Percentiles rank a stretch among this genome's conserved stretches.
These are phyloP conservation scores for Lentinula lateritia DNA, from an alignment of 768 basidiomycete species.

Conservation along the genomic window DNA sequence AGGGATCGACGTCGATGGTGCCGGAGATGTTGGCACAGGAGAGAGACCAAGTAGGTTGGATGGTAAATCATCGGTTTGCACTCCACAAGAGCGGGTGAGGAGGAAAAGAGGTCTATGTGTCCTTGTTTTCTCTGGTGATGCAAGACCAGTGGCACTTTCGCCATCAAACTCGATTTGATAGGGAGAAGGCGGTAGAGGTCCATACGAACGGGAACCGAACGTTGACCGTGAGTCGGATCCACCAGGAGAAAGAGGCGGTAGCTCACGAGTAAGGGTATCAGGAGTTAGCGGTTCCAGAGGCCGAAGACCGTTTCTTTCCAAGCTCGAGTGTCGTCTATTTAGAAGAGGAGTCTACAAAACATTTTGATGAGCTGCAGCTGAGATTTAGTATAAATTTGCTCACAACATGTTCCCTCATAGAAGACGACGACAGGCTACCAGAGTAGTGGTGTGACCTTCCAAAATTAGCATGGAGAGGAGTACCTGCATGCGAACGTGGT, in stretches of 20 bases:
- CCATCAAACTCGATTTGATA: constrained; percentile 38
- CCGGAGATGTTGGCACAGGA: constrained; percentile 11
- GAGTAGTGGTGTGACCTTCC: constrained; percentile 31
- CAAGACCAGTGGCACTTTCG: constrained; percentile 23
- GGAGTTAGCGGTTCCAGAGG: constrained; percentile 28
- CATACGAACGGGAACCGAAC: constrained; percentile 21
- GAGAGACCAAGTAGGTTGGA: constrained; percentile 23
- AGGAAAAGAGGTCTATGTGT: constrained; percentile 42
- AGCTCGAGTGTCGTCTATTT: constrained; percentile 20
- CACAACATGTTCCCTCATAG: constrained; percentile 31
- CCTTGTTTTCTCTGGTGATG: constrained; percentile 29
- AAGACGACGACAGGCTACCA: constrained; percentile 38
- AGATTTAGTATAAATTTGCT: neutral
- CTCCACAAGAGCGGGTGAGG: constrained; percentile 55
- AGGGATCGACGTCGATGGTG: constrained; percentile 27
- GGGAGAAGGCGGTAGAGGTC: constrained; percentile 19
- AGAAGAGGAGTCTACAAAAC: constrained; percentile 12
- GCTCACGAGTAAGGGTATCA: constrained; percentile 33
- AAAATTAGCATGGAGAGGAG: constrained; percentile 28
- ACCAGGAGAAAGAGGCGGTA: constrained; percentile 33
- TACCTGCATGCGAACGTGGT: constrained; percentile 26
- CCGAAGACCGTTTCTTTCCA: constrained; percentile 17
- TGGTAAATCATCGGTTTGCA: constrained; percentile 57
- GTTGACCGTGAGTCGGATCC: constrained; percentile 30
- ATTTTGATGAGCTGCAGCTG: neutral